These are phyloP conservation scores for Aspergillus hancockii DNA, from an alignment of 495 filamentous ascomycete genomes.

Conservation along the genomic window DNA sequence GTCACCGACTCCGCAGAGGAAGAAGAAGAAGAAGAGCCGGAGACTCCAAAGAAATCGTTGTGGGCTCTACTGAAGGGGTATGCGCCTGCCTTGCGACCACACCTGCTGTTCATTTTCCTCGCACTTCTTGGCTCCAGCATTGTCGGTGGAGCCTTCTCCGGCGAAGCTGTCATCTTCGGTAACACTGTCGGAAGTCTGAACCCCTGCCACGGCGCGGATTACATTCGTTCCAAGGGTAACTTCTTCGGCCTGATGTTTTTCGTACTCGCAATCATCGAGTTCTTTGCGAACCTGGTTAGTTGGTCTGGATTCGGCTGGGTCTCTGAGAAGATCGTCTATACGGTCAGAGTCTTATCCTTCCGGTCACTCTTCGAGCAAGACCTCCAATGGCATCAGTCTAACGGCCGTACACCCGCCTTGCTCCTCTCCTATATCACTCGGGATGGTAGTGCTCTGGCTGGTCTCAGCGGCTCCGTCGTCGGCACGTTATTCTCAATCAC, in stretches of 20 bases:
- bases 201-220: conserved; percentile 39
- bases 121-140: conserved; percentile 43
- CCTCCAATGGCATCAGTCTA: conserved; percentile 54
- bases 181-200: conserved; percentile 49
- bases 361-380: conserved; percentile 54
- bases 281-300: conserved; percentile 53
- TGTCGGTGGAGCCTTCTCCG: conserved; percentile 51
- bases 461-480: conserved; percentile 46
- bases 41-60: conserved; percentile 32
- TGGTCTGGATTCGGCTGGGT: conserved; percentile 52
- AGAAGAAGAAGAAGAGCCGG: conserved; percentile 31
- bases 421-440: conserved; percentile 52
- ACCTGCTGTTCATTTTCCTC: conserved; percentile 37
- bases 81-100: conserved; percentile 35
- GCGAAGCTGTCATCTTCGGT: conserved; percentile 58
- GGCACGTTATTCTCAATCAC: conserved; percentile 49
- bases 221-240: conserved; percentile 40
- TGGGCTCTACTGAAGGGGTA: conserved; percentile 36
- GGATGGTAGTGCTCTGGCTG: conserved; percentile 51
- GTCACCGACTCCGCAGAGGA: conserved; percentile 20
- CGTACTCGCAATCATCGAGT: conserved; percentile 52
- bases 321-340: conserved; percentile 54
- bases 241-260: conserved; percentile 60
- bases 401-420: conserved; percentile 45
- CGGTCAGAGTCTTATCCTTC: conserved; percentile 51